These are phyloP conservation scores for Jacaranda mimosifolia DNA, from an alignment of 257 asterid species.

Conservation along the genomic window DNA sequence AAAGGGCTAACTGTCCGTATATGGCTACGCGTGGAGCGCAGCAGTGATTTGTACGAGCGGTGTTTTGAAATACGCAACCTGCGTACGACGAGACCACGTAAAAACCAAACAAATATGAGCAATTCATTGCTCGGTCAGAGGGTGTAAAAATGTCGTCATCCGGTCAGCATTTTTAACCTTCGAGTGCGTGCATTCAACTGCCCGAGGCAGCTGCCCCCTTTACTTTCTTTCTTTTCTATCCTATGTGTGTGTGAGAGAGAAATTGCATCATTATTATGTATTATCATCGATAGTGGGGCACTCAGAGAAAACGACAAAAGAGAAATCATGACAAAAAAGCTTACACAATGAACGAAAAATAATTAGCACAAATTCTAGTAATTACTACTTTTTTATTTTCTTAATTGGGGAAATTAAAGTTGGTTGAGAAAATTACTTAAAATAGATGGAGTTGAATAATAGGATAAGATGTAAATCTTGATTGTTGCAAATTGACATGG, in stretches of 20 bases:
- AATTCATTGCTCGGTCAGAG: constrained; percentile 2
- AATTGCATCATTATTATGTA: constrained; percentile 21
- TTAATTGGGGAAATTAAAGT: too few species aligned
- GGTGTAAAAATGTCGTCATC: constrained; percentile 31
- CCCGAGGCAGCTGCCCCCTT: constrained; percentile 17
- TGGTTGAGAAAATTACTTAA: too few species aligned
- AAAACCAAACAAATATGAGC: constrained; percentile 12
- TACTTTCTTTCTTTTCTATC: neutral
- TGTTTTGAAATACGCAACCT: neutral
- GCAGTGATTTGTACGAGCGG: neutral
- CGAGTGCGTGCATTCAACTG: constrained; percentile 44
- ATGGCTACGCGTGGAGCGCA: neutral
- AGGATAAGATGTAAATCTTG: neutral
- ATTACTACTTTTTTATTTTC: too few species aligned
- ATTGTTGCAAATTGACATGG: constrained; percentile 14
- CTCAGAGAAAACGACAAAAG: constrained; percentile 30
- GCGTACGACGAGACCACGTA: constrained; percentile 17
- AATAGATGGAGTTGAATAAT: too few species aligned
- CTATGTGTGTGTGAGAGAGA: constrained; percentile 7
- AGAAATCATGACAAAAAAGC: constrained; percentile 14
- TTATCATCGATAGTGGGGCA: neutral
- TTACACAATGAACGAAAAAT: neutral
- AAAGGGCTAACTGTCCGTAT: neutral
- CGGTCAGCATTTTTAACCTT: constrained; percentile 33
- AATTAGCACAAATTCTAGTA: too few species aligned